Base-by-base conservation (phyloP, 768 basidiomycete species). In the Jaapia argillacea region DNA sequence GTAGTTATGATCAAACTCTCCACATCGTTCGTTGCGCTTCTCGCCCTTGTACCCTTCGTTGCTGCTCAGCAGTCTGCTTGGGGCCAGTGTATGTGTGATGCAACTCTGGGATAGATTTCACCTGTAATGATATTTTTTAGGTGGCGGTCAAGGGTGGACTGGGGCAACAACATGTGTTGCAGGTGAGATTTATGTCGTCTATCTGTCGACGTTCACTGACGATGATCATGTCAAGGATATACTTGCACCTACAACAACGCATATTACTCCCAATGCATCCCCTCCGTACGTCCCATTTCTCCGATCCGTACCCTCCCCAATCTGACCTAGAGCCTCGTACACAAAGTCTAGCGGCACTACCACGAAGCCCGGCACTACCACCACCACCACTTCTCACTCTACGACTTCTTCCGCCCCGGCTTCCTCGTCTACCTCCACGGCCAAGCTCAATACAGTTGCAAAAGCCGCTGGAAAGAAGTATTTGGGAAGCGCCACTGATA, bases 401-500 rank as follows among this genome's bases (percentile, higher is more conserved):
- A 21, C 37, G 12, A 38, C 37, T 7, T 38, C 37, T 13, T 7
- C 10, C 10, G 21, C 10, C 21, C 12, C 13, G 10, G 20, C 10
- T 21, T 21, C 37, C 7, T 7, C 10, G 7, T 7, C 37, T 10
- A 38, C 37, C 7, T 10, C 37, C 10, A 38, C 10, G 10, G 22
- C 21, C 37, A 7, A 7, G 10, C 37, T 38, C 7, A 38, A 38
- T 21, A 21, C 22, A 7, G 37, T 21, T 4, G 68, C 71, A 2
- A 62, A 56, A 50, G 55, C 61, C 4, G 59, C 64, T 4, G 65
- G 66, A 2, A 72, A 71, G 55, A 47, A 62, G 5, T 74, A 73
- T 58, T 72, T 72, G 40, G 70, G 72, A 22, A 57, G 64, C 21
- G 71, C 71, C 22, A 71, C 71, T 2, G 70, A 70, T 52, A 71